These are phyloP conservation scores for Mycena galopus DNA, from an alignment of 768 basidiomycete species.

Conservation along the genomic window DNA sequence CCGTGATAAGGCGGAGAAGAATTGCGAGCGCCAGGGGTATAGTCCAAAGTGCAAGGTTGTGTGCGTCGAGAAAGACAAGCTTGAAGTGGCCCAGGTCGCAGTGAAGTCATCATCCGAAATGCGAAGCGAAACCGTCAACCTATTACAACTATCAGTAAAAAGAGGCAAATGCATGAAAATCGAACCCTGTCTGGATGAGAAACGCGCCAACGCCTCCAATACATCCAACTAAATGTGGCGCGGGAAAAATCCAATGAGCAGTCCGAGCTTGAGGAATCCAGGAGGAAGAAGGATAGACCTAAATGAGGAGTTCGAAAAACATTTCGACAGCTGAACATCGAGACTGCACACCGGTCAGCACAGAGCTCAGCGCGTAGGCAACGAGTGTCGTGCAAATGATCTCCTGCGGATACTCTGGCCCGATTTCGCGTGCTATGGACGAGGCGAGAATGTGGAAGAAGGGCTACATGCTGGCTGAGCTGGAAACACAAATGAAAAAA, in stretches of 20 bases:
- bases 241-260: conserved; percentile 94
- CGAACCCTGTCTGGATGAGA: conserved; percentile 88
- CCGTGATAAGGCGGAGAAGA: conserved; percentile 83
- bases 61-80: conserved; percentile 73
- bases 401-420: conserved; percentile 73
- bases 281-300: conserved; percentile 88
- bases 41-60: conserved; percentile 82
- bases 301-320: conserved; percentile 30
- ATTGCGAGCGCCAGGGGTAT: conserved; percentile 84
- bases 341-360: conserved; percentile 79
- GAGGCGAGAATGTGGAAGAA: conserved; percentile 95
- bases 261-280: conserved; percentile 89
- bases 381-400: conserved; percentile 94
- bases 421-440: conserved; percentile 78
- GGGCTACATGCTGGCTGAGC: too few relatives aligned
- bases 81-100: conserved; percentile 74
- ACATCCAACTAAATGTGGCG: conserved; percentile 97
- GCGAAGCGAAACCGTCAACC: conserved; percentile 87
- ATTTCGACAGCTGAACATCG: conserved; percentile 18
- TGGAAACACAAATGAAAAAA: too few relatives aligned
- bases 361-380: conserved; percentile 87
- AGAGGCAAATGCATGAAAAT: conserved; percentile 11
- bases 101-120: conserved; percentile 84
- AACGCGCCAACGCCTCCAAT: conserved; percentile 98
- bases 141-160: conserved; percentile 41